Conservation (phyloP, 148 eudicot genomes). For the Simmondsia chinensis region DNA sequence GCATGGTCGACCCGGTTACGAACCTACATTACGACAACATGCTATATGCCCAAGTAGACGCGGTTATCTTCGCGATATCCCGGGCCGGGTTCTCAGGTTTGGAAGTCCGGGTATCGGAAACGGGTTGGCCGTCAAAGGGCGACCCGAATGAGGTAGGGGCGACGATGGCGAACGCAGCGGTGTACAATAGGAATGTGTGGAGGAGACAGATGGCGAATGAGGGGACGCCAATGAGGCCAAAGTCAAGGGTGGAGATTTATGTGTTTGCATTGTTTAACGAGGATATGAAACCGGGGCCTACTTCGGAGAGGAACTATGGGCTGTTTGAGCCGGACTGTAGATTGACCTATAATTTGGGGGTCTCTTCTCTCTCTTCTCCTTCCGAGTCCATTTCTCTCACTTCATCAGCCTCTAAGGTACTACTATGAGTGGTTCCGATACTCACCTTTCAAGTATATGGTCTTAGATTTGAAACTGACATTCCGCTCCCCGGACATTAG, state of each 20-base stretch:
- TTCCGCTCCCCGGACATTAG: no score
- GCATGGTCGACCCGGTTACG: slow-evolving; percentile 59
- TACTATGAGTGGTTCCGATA: background rate
- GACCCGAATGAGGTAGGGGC: slow-evolving; percentile 58
- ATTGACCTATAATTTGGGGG: slow-evolving; percentile 69
- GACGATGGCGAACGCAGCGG: slow-evolving; percentile 48
- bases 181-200: slow-evolving; percentile 52
- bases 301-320: slow-evolving; percentile 75
- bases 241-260: slow-evolving; percentile 45
- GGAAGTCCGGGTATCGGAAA: slow-evolving; percentile 72
- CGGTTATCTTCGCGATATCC: slow-evolving; percentile 47
- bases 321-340: slow-evolving; percentile 58
- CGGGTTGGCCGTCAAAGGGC: slow-evolving; percentile 88
- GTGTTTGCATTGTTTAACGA: slow-evolving; percentile 79
- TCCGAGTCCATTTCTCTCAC: slow-evolving; percentile 51
- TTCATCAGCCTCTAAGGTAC: slow-evolving; percentile 44
- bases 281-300: slow-evolving; percentile 81
- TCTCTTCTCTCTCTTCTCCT: slow-evolving; percentile 24
- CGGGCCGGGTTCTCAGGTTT: slow-evolving; percentile 49
- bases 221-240: slow-evolving; percentile 74
- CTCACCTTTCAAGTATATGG: background rate
- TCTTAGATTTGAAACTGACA: no score
- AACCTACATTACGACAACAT: slow-evolving; percentile 68
- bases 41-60: slow-evolving; percentile 82
- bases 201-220: slow-evolving; percentile 45